Evolutionary conservation across 129 eudicot genomes (phyloP).

Genomic region (Cynara cardunculus): DNA sequence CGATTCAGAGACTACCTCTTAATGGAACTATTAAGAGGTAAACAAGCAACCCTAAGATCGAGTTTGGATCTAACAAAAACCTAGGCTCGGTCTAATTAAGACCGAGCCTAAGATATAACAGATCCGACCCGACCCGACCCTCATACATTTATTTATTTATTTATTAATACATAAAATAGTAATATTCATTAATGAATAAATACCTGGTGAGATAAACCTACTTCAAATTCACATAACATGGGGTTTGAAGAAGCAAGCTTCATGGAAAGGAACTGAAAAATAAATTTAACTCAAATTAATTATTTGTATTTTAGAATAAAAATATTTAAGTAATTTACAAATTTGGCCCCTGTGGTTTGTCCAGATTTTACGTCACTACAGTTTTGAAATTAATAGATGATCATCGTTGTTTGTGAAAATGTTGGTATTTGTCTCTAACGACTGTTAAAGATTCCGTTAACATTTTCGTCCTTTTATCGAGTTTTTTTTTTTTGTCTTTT

Average conservation of each 20-base stretch:
- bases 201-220: slow-evolving; percentile 61
- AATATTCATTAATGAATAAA: background rate
- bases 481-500: too few relatives aligned
- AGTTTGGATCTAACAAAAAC: too few relatives aligned
- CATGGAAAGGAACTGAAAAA: slow-evolving; percentile 65
- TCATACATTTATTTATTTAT: background rate
- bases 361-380: too few relatives aligned
- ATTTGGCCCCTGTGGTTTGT: too few relatives aligned
- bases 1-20: too few relatives aligned
- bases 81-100: background rate
- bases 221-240: slow-evolving; percentile 51
- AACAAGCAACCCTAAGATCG: too few relatives aligned
- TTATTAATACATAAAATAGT: background rate
- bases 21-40: too few relatives aligned
- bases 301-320: background rate
- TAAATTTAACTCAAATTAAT: background rate
- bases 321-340: background rate
- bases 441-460: too few relatives aligned
- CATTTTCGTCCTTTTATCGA: too few relatives aligned
- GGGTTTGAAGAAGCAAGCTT: slow-evolving; percentile 63
- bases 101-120: background rate
- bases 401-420: too few relatives aligned
- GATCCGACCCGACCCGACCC: background rate
- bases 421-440: too few relatives aligned
- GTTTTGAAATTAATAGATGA: too few relatives aligned